phyloP scores from a whole-genome alignment of 2,329 filamentous ascomycete species.

The Nannizzia gypsea region DNA sequence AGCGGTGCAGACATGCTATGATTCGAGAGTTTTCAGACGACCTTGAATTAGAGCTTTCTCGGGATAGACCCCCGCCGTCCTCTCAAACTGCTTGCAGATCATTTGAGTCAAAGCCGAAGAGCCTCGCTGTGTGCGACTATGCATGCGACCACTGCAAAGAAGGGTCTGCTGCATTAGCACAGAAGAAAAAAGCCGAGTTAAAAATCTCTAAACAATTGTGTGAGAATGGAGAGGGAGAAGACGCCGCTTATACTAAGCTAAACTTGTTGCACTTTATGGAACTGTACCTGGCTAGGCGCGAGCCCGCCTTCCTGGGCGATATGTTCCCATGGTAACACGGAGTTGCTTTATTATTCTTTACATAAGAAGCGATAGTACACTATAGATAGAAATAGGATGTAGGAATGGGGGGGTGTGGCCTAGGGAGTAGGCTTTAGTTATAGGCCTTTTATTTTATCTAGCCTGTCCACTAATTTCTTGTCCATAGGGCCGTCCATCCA shows the following conservation, averaged over 20 bases:
- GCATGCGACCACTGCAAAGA: slow-evolving; percentile 74
- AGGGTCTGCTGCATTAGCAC: slow-evolving; percentile 21
- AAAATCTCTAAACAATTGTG: neutral
- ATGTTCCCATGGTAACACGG: neutral
- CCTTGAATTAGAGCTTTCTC: slow-evolving; percentile 26
- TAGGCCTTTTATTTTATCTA: too few relatives aligned
- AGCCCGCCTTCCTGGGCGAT: neutral
- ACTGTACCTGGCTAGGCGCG: neutral
- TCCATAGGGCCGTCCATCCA: too few relatives aligned
- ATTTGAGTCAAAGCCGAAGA: neutral
- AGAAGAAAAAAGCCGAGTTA: neutral
- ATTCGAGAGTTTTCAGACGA: slow-evolving; percentile 74
- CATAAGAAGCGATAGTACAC: neutral
- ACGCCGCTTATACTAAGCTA: neutral
- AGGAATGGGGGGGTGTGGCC: too few relatives aligned
- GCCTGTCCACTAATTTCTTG: too few relatives aligned
- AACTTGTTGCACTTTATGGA: neutral
- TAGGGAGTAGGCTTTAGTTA: too few relatives aligned
- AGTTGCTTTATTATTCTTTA: neutral
- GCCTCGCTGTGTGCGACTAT: slow-evolving; percentile 50
- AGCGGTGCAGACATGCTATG: slow-evolving; percentile 59
- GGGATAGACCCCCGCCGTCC: slow-evolving; percentile 15
- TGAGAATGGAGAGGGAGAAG: neutral
- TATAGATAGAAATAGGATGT: too few relatives aligned
- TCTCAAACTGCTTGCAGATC: slow-evolving; percentile 8